Percentiles rank a stretch among this genome's conserved stretches.
phyloP scores from a whole-genome alignment of 768 basidiomycete genomes.

The Ramaria sp. region DNA sequence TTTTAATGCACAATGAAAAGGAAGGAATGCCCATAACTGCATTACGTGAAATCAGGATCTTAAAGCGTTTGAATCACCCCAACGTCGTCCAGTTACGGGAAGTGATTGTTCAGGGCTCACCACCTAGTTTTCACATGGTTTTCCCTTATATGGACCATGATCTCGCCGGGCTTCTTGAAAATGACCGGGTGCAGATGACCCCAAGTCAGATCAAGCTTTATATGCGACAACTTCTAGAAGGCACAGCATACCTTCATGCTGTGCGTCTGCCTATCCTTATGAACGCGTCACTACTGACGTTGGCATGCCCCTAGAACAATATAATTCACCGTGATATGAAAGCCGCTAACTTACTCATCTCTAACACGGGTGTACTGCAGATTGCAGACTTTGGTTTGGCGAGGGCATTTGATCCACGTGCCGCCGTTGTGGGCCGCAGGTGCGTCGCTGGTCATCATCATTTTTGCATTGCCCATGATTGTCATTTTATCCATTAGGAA shows the following conservation, averaged over 20 bases:
- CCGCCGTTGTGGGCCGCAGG: constrained; percentile 26
- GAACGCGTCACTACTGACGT: constrained; percentile 8
- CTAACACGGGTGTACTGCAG: constrained; percentile 70
- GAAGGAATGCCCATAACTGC: constrained; percentile 98
- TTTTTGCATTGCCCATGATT: neutral
- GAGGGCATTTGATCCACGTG: constrained; percentile 51
- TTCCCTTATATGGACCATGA: constrained; percentile 99
- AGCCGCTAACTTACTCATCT: constrained; percentile 92
- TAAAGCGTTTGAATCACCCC: constrained; percentile 80
- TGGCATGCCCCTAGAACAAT: constrained; percentile 52
- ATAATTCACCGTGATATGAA: constrained; percentile 99
- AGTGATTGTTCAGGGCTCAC: constrained; percentile 74
- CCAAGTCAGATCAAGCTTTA: constrained; percentile 90
- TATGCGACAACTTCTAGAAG: constrained; percentile 93
- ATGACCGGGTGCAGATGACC: constrained; percentile 74
- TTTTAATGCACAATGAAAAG: constrained; percentile 92
- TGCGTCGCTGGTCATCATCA: constrained; percentile 9
- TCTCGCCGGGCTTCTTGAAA: constrained; percentile 87
- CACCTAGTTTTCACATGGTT: constrained; percentile 91
- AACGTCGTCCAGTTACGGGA: constrained; percentile 83
- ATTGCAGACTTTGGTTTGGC: constrained; percentile 98
- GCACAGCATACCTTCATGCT: constrained; percentile 90
- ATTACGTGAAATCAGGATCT: constrained; percentile 90
- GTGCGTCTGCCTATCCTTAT: constrained; percentile 33
- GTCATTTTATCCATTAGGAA: constrained; percentile 4